phyloP scores from a whole-genome alignment of 305 asterid species.

The Fraxinus ornus region DNA sequence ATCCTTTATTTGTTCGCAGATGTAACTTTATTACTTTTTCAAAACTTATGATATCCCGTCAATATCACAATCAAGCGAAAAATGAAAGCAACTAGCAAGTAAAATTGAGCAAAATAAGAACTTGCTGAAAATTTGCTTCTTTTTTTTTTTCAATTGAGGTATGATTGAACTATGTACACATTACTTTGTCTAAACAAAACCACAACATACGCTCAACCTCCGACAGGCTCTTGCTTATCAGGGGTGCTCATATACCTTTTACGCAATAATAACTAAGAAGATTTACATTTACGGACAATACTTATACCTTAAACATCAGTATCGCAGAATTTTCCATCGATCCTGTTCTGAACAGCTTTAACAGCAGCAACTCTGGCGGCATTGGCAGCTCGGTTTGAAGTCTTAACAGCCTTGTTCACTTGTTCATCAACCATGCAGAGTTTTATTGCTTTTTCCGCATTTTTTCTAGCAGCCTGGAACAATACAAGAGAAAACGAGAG shows the following conservation, averaged over 20 bases:
- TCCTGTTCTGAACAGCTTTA: conserved; percentile 16
- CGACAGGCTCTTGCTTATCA: conserved; percentile 6
- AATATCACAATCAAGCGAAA: not conserved
- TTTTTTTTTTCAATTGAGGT: not conserved
- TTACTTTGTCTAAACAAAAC: not conserved
- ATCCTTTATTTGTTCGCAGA: not conserved
- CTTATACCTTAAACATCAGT: not conserved
- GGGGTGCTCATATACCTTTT: conserved; percentile 1
- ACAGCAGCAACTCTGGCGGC: conserved; percentile 18
- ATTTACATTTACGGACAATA: not conserved
- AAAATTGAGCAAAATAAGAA: not conserved
- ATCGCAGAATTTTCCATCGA: conserved; percentile 12
- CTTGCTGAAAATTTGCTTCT: not conserved
- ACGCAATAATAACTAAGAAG: not conserved
- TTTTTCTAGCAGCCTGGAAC: conserved; percentile 15
- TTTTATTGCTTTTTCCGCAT: conserved; percentile 16
- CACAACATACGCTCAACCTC: conserved; percentile 18
- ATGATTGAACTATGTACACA: not conserved
- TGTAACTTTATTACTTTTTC: not conserved
- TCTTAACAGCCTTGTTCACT: conserved; percentile 6
- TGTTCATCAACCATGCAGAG: conserved; percentile 1
- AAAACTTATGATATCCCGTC: not conserved
- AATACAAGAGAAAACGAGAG: not conserved
- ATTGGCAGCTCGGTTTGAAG: conserved; percentile 12
- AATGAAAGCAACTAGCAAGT: not conserved